Base-by-base conservation (phyloP, 2,329 filamentous ascomycete species). In the Diplodia mutila region DNA sequence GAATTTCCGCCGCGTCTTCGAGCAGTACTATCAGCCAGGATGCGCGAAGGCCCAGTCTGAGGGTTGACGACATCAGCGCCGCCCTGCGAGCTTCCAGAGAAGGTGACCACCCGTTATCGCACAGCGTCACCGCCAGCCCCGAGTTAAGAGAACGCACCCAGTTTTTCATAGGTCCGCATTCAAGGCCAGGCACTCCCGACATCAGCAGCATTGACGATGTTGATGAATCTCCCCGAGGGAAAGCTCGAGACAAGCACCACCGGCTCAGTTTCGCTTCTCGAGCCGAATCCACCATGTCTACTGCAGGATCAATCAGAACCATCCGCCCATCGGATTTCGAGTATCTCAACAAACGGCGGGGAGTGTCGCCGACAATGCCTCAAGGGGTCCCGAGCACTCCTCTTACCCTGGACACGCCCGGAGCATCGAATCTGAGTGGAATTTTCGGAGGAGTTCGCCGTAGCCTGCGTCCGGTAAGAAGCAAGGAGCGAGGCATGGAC, bases 101-200 rank as follows among this genome's bases (percentile, higher is more conserved):
- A 64, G 79, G 80, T 59, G 90, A 92, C 65, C 91, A 94, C 76
- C 91, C 91, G 23, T 80, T 94, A 51, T 88, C 91, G 21, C 90
- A 92, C 72, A 94, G 91, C 75, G 85, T 91, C 59, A 89, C 87
- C 42, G 90, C 87, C 21, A 91, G 89, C 73, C 91, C 91, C 1
- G 87, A 89, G 57, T 78, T 81, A 16, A 76, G 70, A 52, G 77
- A 80, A 53, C 71, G 73, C 42, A 66, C 71, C 4, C 76, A 71
- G 29, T 80, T 74, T 68, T 80, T 80, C 51, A 55, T 79, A 79
- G 70, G 78, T 69, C 72, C 77, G 46, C 74, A 75, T 68, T 79
- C 79, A 67, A 79, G 78, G 57, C 79, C 79, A 46, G 77, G 80
- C 53, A 79, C 82, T 66, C 79, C 78, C 53, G 74, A 67, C 21